A percentile compares a stretch with the other conserved stretches of the same genome.
Conservation (phyloP, 345 rosid species). For the Rhodamnia argentea region DNA sequence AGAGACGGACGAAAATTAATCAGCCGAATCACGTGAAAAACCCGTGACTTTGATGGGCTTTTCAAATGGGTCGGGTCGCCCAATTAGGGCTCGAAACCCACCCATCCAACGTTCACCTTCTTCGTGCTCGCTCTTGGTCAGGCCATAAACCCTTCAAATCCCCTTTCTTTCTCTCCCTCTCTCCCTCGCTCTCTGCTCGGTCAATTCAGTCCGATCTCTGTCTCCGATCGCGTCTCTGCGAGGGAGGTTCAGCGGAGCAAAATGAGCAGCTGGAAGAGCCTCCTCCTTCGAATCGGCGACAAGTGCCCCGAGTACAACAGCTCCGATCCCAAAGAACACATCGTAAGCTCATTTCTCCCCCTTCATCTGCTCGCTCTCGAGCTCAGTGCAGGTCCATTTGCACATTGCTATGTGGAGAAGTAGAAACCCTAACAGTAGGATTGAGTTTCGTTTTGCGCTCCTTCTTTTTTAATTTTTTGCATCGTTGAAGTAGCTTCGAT, state of each 20-base stretch:
- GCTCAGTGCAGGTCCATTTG: not conserved
- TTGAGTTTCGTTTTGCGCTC: not conserved
- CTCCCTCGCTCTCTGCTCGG: not conserved
- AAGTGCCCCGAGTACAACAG: constrained; percentile 66
- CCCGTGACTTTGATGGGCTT: not conserved
- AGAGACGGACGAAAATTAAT: not conserved
- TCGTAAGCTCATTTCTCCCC: constrained; percentile 31
- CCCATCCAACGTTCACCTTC: not conserved
- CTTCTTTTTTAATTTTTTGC: not conserved
- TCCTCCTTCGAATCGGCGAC: constrained; percentile 89
- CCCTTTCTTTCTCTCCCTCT: not conserved
- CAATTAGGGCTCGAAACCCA: constrained; percentile 1
- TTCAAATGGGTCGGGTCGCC: not conserved
- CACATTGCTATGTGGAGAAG: not conserved
- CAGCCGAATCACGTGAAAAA: too few relatives aligned
- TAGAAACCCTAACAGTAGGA: not conserved
- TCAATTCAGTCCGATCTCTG: not conserved
- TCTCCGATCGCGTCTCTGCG: not conserved
- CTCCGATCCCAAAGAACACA: constrained; percentile 76
- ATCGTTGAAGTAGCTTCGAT: not conserved
- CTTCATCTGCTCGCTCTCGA: not conserved
- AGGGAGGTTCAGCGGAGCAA: not conserved
- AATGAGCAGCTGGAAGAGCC: constrained; percentile 78
- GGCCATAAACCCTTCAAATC: not conserved
- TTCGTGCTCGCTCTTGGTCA: not conserved